These are phyloP conservation scores for Pseudozyma hubeiensis DNA, from an alignment of 1,284 basidiomycete species.

Conservation along the genomic window DNA sequence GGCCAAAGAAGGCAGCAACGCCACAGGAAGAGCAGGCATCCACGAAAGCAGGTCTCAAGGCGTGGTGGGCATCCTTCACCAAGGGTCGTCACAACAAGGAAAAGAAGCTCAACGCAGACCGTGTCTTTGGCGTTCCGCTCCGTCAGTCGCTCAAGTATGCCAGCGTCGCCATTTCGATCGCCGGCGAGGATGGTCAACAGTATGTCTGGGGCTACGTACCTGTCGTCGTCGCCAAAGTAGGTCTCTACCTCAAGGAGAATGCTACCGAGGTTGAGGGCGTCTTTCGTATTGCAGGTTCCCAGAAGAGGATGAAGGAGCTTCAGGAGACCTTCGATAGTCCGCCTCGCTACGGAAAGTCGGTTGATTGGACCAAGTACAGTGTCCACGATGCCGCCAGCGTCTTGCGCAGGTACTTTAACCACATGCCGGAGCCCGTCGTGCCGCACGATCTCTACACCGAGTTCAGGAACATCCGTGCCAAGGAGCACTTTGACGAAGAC, in stretches of 20 bases:
- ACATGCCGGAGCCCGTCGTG: slow-evolving; percentile 94
- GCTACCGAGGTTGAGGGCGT: slow-evolving; percentile 92
- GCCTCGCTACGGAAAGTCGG: slow-evolving; percentile 88
- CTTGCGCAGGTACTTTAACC: slow-evolving; percentile 92
- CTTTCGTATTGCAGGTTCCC: slow-evolving; percentile 81
- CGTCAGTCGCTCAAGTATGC: slow-evolving; percentile 86
- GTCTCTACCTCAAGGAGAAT: slow-evolving; percentile 70
- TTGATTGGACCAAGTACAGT: slow-evolving; percentile 91
- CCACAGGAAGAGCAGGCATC: slow-evolving; percentile 54
- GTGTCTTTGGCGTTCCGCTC: slow-evolving; percentile 84
- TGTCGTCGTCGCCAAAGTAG: slow-evolving; percentile 96
- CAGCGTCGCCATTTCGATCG: slow-evolving; percentile 93
- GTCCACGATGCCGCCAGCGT: slow-evolving; percentile 97
- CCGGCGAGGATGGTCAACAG: slow-evolving; percentile 72
- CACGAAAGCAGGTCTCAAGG: slow-evolving; percentile 54
- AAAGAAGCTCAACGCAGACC: slow-evolving; percentile 36
- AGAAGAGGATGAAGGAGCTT: slow-evolving; percentile 93
- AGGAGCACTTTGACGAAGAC: slow-evolving; percentile 53
- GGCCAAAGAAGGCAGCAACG: slow-evolving; percentile 32
- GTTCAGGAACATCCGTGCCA: slow-evolving; percentile 80
- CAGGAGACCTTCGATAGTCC: slow-evolving; percentile 89
- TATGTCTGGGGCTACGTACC: slow-evolving; percentile 81
- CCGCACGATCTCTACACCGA: slow-evolving; percentile 86
- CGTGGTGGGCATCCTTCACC: slow-evolving; percentile 63
- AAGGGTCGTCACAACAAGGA: slow-evolving; percentile 49